phyloP scores from a whole-genome alignment of 2,329 filamentous ascomycete species.

The Epichloe glyceriae region DNA sequence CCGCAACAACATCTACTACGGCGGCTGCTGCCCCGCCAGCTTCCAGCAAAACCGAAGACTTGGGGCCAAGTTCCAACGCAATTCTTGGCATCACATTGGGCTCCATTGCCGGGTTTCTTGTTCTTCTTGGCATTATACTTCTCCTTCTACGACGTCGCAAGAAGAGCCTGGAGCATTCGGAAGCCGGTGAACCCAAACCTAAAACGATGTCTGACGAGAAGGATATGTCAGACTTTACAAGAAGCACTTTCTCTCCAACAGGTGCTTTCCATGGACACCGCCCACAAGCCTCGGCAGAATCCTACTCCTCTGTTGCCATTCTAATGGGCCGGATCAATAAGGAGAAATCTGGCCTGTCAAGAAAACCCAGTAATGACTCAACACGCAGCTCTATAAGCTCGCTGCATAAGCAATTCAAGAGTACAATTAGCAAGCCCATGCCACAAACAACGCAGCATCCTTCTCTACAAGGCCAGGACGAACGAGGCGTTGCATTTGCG shows the following conservation, averaged over 20 bases:
- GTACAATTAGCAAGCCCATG: constrained; percentile 48
- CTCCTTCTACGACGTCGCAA: constrained; percentile 40
- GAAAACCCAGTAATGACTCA: constrained; percentile 44
- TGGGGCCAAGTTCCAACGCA: constrained; percentile 30
- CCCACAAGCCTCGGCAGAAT: constrained; percentile 39
- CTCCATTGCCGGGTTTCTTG: constrained; percentile 60
- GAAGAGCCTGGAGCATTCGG: constrained; percentile 38
- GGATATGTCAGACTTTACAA: constrained; percentile 34
- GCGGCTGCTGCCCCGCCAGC: constrained; percentile 8
- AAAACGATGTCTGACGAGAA: constrained; percentile 44
- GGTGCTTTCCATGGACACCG: constrained; percentile 37
- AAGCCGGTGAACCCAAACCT: constrained; percentile 27
- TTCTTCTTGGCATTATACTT: constrained; percentile 59
- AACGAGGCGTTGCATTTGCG: constrained; percentile 28
- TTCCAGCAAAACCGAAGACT: constrained; percentile 6
- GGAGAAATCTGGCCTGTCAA: constrained; percentile 31
- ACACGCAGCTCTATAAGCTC: constrained; percentile 35
- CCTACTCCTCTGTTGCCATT: constrained; percentile 52
- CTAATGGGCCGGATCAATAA: constrained; percentile 48
- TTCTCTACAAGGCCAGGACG: constrained; percentile 24
- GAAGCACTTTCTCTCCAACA: constrained; percentile 25
- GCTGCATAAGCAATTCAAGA: constrained; percentile 50
- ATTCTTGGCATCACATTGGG: constrained; percentile 76
- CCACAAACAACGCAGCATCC: constrained; percentile 28
- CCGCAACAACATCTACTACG: constrained; percentile 11